Evolutionary conservation across 176 grass and related monocot genomes (phyloP).

Genomic region (sorghum (Sorghum bicolor)): Sorghum_bicolor_NCBIv3 NC_012871.2:18121501-18122000

Average conservation of each 20-base stretch:
- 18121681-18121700: conserved; percentile 93
- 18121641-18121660: conserved; percentile 94
- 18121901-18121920: conserved; percentile 95
- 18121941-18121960: conserved; percentile 80
- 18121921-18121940: conserved; percentile 88
- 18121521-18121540: background rate
- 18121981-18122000: background rate
- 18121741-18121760: conserved; percentile 21
- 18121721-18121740: conserved; percentile 92
- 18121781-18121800: conserved; percentile 9
- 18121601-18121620: conserved; percentile 16
- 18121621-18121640: conserved; percentile 72
- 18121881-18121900: conserved; percentile 26
- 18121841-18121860: background rate
- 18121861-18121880: conserved; percentile 22
- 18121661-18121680: conserved; percentile 81
- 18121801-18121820: background rate
- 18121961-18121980: background rate
- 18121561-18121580: conserved; percentile 9
- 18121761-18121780: background rate
- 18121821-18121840: background rate
- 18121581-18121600: background rate
- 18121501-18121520: background rate
- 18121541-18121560: conserved; percentile 5
- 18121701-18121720: conserved; percentile 89